Conservation (phyloP, 768 basidiomycete genomes). For the Boletus sp. region DNA sequence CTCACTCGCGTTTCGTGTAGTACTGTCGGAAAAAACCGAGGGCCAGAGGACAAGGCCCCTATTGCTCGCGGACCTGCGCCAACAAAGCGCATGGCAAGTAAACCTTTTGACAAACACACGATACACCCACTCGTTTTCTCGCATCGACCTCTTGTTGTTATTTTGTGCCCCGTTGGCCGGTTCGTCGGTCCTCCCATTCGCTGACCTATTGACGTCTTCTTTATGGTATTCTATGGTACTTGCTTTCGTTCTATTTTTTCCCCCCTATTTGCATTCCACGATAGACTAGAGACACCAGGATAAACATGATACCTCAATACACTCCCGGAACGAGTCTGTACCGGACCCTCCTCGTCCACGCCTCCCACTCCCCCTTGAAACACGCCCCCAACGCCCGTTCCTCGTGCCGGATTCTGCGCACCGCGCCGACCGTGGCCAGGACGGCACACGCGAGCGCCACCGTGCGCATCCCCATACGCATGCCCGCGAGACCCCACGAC, state of each 20-base stretch:
- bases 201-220: not conserved
- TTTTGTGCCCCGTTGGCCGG: slow-evolving; percentile 1
- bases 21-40: slow-evolving; percentile 23
- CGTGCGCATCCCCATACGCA: no score
- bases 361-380: no score
- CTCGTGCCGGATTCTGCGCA: no score
- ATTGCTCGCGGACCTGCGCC: slow-evolving; percentile 29
- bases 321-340: slow-evolving; percentile 49
- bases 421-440: no score
- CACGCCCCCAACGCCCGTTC: no score
- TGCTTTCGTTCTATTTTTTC: not conserved
- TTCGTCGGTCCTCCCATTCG: not conserved
- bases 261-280: not conserved
- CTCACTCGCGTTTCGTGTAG: slow-evolving; percentile 7
- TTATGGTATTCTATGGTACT: slow-evolving; percentile 1
- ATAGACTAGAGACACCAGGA: not conserved
- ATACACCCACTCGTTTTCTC: not conserved
- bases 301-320: slow-evolving; percentile 33
- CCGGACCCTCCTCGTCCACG: no score
- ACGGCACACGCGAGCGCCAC: no score
- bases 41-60: slow-evolving; percentile 10
- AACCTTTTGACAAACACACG: not conserved
- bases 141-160: not conserved
- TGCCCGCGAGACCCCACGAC: no score
- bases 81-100: slow-evolving; percentile 16